Percentiles rank a stretch among this genome's conserved stretches.
phyloP scores from a whole-genome alignment of 2,329 filamentous ascomycete species.

The Fusarium buxicola region DNA sequence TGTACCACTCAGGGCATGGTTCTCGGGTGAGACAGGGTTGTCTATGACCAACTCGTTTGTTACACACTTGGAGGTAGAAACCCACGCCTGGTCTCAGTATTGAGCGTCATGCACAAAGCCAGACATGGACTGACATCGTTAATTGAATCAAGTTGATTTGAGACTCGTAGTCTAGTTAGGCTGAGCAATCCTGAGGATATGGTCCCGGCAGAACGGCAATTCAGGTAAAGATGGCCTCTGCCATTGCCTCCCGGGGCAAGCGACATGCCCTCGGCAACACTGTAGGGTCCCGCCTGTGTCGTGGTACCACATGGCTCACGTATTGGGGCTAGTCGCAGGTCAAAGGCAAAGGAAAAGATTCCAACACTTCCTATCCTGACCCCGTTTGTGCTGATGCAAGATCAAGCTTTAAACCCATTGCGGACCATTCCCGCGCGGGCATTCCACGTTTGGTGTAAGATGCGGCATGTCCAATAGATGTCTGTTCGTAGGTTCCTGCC shows the following conservation, averaged over 20 bases:
- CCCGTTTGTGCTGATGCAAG: background rate
- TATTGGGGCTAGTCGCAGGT: conserved; percentile 20
- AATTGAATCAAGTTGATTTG: background rate
- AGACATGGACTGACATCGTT: background rate
- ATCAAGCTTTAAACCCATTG: background rate
- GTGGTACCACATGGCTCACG: conserved; percentile 38
- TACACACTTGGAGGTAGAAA: conserved; percentile 12
- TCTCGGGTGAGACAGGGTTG: conserved; percentile 31
- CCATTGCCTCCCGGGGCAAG: conserved; percentile 15
- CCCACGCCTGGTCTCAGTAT: background rate
- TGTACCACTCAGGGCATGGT: conserved; percentile 47
- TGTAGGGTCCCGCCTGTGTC: conserved; percentile 37
- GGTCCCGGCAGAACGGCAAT: background rate
- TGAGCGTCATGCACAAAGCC: background rate
- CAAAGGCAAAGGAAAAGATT: conserved; percentile 14
- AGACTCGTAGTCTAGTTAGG: background rate
- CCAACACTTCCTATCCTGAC: conserved; percentile 2
- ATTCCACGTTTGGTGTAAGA: background rate
- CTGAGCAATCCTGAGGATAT: background rate
- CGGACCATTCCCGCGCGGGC: background rate
- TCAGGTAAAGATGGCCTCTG: background rate
- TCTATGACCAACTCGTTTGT: conserved; percentile 32
- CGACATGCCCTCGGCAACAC: conserved; percentile 30
- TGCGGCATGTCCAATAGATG: background rate
- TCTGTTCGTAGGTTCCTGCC: background rate